Evolutionary conservation across 2,329 filamentous ascomycete genomes (phyloP).

Genomic region (Verticillium zaregamsianum): DNA sequence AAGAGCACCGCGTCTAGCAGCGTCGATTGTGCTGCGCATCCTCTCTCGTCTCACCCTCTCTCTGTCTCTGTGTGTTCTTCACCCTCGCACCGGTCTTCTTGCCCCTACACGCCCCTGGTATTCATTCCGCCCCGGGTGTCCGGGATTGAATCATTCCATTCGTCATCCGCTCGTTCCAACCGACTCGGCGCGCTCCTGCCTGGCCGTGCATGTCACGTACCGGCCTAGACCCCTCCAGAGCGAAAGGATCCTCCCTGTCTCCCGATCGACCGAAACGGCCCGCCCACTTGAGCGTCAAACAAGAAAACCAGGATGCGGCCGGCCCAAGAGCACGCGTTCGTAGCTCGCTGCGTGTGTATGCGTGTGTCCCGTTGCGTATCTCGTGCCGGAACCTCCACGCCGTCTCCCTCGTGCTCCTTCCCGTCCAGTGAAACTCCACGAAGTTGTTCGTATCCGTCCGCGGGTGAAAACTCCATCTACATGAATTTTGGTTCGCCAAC

Average conservation of each 20-base stretch:
- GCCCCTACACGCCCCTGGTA: slow-evolving; percentile 12
- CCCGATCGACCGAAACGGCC: slow-evolving; percentile 4
- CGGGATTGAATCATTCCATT: background rate
- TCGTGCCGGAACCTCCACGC: background rate
- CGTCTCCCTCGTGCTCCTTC: background rate
- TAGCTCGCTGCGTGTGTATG: background rate
- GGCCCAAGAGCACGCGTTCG: background rate
- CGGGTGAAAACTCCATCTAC: slow-evolving; percentile 15
- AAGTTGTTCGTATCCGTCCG: slow-evolving; percentile 5
- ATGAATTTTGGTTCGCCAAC: slow-evolving; percentile 14
- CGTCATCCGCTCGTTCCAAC: background rate
- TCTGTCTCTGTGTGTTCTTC: background rate
- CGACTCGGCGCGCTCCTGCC: slow-evolving; percentile 1
- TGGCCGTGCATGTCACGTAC: slow-evolving; percentile 2
- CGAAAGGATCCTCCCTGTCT: slow-evolving; percentile 1
- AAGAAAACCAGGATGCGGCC: background rate
- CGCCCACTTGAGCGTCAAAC: background rate
- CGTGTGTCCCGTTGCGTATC: background rate
- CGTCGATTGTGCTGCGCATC: background rate
- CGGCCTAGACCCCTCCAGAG: slow-evolving; percentile 2
- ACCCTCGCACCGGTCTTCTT: slow-evolving; percentile 1
- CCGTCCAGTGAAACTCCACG: background rate
- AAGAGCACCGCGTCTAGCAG: background rate
- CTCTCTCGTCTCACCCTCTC: slow-evolving; percentile 5
- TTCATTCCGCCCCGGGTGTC: background rate